A percentile compares a stretch with the other conserved stretches of the same genome.
phyloP scores from a whole-genome alignment of 2,329 filamentous ascomycete species.

The Lasiodiplodia theobromae region DNA sequence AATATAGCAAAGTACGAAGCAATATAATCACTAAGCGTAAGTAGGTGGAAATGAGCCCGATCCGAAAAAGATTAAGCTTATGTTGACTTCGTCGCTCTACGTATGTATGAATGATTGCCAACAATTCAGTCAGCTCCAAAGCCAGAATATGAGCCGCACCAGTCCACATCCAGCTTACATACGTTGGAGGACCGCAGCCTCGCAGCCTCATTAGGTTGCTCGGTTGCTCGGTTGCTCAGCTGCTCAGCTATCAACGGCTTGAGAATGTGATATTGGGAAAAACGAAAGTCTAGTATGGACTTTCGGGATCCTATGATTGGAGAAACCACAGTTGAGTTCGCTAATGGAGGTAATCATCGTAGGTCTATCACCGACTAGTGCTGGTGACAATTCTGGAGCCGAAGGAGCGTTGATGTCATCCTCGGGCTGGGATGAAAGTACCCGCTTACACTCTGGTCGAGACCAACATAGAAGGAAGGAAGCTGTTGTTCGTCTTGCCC shows the following conservation, averaged over 20 bases:
- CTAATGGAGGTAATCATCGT: background rate
- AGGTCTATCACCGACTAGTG: background rate
- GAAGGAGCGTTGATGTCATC: background rate
- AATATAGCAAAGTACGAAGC: background rate
- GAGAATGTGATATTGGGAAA: too few relatives aligned
- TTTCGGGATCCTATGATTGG: background rate
- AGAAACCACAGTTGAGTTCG: background rate
- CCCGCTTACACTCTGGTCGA: background rate
- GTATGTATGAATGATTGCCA: background rate
- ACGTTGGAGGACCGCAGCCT: too few relatives aligned
- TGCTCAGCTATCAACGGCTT: too few relatives aligned
- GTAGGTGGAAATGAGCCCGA: background rate
- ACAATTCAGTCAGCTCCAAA: background rate
- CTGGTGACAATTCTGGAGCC: background rate
- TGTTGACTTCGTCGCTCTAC: background rate
- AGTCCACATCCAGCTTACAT: too few relatives aligned
- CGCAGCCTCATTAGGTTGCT: too few relatives aligned
- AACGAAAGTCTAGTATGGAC: too few relatives aligned
- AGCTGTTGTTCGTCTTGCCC: too few relatives aligned
- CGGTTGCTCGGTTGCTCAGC: too few relatives aligned
- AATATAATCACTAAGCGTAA: background rate
- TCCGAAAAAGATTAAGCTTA: slow-evolving; percentile 8
- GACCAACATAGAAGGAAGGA: background rate
- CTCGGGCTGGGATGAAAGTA: too few relatives aligned
- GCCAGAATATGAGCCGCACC: too few relatives aligned